Conservation (phyloP, 108 stramenopile genomes). For the Pseudonitzschia pungens region DNA sequence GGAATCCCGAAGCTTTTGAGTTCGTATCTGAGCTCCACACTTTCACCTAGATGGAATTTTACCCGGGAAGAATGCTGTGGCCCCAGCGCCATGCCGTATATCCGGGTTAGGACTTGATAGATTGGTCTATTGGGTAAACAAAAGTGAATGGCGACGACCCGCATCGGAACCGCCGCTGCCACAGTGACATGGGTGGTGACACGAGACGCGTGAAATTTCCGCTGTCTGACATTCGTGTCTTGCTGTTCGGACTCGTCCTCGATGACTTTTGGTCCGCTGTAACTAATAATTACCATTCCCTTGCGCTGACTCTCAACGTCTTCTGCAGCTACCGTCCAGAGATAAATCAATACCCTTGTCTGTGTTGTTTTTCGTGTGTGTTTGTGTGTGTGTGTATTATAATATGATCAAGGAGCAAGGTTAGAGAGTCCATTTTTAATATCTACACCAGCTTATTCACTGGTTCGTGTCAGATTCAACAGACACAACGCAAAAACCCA, state of each 20-base stretch:
- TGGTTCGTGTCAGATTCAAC: no score
- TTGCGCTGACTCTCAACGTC: constrained; percentile 26
- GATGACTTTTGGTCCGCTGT: neutral
- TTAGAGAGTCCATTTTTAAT: no score
- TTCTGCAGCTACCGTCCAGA: constrained; percentile 8
- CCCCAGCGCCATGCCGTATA: neutral
- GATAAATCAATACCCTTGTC: constrained; percentile 1
- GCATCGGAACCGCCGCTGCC: constrained; percentile 1
- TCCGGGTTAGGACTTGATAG: neutral
- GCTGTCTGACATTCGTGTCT: neutral
- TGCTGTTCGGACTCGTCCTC: neutral
- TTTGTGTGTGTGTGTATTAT: neutral
- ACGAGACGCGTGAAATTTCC: neutral
- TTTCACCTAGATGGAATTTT: neutral
- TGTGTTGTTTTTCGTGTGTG: neutral
- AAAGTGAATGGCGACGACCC: neutral
- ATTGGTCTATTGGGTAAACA: neutral
- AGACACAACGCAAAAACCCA: no score
- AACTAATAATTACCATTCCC: constrained; percentile 21
- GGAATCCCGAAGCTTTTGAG: constrained; percentile 33
- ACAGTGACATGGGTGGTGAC: neutral
- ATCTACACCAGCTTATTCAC: no score
- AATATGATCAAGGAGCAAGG: neutral
- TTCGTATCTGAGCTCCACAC: constrained; percentile 21
- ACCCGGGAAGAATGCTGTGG: neutral